A percentile compares a stretch with the other conserved stretches of the same genome.
Conservation (phyloP, 2,329 filamentous ascomycete species). For the Coccinonectria pachysandricola region DNA sequence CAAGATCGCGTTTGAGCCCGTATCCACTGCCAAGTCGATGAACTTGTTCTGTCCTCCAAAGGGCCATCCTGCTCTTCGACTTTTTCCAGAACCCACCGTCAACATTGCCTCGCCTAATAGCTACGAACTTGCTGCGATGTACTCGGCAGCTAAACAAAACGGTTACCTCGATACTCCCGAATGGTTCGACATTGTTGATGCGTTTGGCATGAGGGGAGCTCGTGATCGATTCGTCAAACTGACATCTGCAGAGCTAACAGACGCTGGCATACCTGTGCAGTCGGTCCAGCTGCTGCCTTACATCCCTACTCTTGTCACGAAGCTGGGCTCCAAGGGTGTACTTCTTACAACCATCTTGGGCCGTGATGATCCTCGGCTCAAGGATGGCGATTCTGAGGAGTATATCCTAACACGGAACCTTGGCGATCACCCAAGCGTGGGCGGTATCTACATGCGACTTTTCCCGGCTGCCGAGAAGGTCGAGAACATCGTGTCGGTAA, state of each 20-base stretch:
- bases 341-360: constrained; percentile 63
- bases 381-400: constrained; percentile 47
- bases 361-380: constrained; percentile 57
- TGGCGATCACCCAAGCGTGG: constrained; percentile 41
- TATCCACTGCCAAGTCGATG: constrained; percentile 69
- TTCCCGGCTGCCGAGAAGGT: constrained; percentile 60
- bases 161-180: constrained; percentile 57
- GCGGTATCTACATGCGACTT: constrained; percentile 73
- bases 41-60: constrained; percentile 48
- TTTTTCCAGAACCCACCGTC: constrained; percentile 54
- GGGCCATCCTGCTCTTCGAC: constrained; percentile 29
- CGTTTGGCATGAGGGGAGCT: constrained; percentile 65
- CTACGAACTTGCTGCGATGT: constrained; percentile 72
- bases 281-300: constrained; percentile 78
- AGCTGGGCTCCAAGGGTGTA: constrained; percentile 67
- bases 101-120: constrained; percentile 75
- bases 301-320: constrained; percentile 75
- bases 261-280: constrained; percentile 75
- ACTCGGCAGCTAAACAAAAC: constrained; percentile 54
- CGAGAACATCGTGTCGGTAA: constrained; percentile 72
- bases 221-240: constrained; percentile 60
- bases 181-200: constrained; percentile 76
- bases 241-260: constrained; percentile 58
- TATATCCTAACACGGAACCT: constrained; percentile 61
- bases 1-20: constrained; percentile 75